Base-by-base conservation (phyloP, 768 basidiomycete genomes). In the Lentinula sp. region DNA sequence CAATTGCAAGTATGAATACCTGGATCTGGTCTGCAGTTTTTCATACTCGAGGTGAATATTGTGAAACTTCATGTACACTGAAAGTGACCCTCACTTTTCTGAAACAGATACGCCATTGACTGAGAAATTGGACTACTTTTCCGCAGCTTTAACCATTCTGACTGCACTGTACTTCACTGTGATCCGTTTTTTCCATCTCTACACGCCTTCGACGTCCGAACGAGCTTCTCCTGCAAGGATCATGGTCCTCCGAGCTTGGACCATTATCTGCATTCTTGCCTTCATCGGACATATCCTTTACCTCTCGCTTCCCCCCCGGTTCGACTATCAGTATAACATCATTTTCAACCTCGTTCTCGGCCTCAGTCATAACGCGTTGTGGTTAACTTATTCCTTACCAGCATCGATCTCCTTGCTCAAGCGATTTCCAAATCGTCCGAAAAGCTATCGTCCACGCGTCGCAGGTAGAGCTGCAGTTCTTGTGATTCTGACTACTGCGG, bases 311-410 rank as follows among this genome's bases (percentile, higher is more conserved):
- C 81, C 86, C 49, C 87, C 88, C 33, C 85, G 88, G 55, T 97
- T 96, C 74, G 88, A 95, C 75, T 98, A 99, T 71, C 75, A 87
- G 5, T 99, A 97, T 78, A 98, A 98, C 78, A 92, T 96, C 73
- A 70, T 78, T 0, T 93, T 92, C 78, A 95, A 93, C 73, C 73
- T 95, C 66, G 64, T 75, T 59, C 64, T 98, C 61, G 96, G 93
- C 2, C 66, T 94, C 41, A 62, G 76, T 1, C 95, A 98, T 73
- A 94, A 96, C 70, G 45, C 82, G 20, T 71, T 97, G 16, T 98
- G 97, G 96, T 69, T 87, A 35, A 55, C 82, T 10, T 98, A 90
- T 72, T 78, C 89, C 4, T 74, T 86, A 49, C 86, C 83, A 18
- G 68, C 76, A 1, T 77, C 76, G 10, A 42, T 81, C 39, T 77